A percentile compares a stretch with the other conserved stretches of the same genome.
phyloP scores from a whole-genome alignment of 495 filamentous ascomycete species.

The Pyronema domesticum region DNA sequence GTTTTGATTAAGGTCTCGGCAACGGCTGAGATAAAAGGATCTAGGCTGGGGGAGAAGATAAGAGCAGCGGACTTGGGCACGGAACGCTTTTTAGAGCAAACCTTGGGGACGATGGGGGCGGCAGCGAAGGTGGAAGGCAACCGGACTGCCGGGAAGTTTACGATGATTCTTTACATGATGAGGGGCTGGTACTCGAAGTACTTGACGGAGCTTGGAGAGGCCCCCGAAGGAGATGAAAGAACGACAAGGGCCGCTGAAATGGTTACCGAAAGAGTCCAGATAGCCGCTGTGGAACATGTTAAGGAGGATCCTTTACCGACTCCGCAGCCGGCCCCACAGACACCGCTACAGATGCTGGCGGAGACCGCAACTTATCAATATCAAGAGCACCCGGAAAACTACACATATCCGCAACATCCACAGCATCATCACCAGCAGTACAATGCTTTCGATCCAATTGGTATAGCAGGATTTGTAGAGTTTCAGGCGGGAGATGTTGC shows the following conservation, averaged over 20 bases:
- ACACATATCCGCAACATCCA: background rate
- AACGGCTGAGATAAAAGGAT: slow-evolving; percentile 46
- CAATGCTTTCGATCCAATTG: background rate
- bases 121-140: slow-evolving; percentile 47
- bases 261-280: background rate
- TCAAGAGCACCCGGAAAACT: background rate
- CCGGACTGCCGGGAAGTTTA: slow-evolving; percentile 56
- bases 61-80: slow-evolving; percentile 55
- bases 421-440: background rate
- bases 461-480: background rate
- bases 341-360: background rate
- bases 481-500: slow-evolving; percentile 2
- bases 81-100: slow-evolving; percentile 50
- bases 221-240: slow-evolving; percentile 4
- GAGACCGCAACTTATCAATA: background rate
- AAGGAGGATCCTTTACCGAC: background rate
- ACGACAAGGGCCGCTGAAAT: background rate
- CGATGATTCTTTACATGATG: slow-evolving; percentile 55
- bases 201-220: slow-evolving; percentile 18
- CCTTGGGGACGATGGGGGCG: slow-evolving; percentile 47
- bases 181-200: slow-evolving; percentile 31
- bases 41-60: slow-evolving; percentile 59
- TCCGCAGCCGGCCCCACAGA: background rate
- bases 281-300: background rate
- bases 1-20: slow-evolving; percentile 79